phyloP scores from a whole-genome alignment of 805 yeast genomes.

The Jamesozyma spencerorum region DNA sequence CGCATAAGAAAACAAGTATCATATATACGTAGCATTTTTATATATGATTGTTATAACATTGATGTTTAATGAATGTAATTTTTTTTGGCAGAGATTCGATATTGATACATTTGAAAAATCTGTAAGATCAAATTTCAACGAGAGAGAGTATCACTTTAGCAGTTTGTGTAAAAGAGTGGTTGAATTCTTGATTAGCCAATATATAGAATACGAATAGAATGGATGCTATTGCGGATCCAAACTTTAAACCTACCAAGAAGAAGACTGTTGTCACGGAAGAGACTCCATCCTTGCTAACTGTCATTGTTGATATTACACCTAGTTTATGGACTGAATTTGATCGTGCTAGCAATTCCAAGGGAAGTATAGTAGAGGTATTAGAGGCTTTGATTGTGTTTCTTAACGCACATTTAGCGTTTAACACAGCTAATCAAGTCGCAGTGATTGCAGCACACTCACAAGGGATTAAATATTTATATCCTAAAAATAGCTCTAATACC shows the following conservation, averaged over 20 bases:
- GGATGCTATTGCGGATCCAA: constrained; percentile 32
- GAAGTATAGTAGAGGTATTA: constrained; percentile 49
- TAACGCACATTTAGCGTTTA: constrained; percentile 81
- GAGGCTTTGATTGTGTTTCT: constrained; percentile 64
- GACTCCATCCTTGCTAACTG: constrained; percentile 68
- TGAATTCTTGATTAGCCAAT: too few species aligned
- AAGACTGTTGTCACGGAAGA: constrained; percentile 37
- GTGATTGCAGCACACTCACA: constrained; percentile 65
- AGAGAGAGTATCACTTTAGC: too few species aligned
- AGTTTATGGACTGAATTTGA: constrained; percentile 34
- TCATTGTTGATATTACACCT: constrained; percentile 73
- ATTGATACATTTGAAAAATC: too few species aligned
- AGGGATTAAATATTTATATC: constrained; percentile 66
- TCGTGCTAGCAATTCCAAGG: constrained; percentile 22
- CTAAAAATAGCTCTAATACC: constrained; percentile 30
- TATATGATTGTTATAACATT: neutral
- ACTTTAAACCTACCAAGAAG: constrained; percentile 22
- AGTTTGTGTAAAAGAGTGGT: too few species aligned
- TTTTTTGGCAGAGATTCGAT: neutral
- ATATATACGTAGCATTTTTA: neutral
- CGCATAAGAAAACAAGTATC: neutral
- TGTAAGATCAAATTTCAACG: too few species aligned
- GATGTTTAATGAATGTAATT: neutral
- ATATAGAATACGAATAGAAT: too few species aligned
- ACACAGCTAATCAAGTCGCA: constrained; percentile 76